Evolutionary conservation across 2,329 filamentous ascomycete genomes (phyloP), one percentile per base, ranked within the genome.

Genomic region (Talaromyces sp.): DNA sequence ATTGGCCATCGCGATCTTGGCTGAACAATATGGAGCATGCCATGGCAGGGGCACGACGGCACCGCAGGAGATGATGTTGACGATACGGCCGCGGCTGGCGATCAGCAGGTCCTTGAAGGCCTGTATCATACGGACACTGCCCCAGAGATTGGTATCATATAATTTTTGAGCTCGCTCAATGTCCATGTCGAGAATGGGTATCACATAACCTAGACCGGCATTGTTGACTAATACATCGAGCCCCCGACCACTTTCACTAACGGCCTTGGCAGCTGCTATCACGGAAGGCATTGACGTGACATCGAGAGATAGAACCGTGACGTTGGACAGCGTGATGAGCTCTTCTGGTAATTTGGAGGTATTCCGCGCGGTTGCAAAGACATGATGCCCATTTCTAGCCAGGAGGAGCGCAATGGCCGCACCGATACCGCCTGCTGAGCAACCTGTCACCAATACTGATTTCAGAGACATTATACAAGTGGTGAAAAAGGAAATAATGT

Each of bases 11-110:
- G 63, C 63, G 9, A 56, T 35, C 41, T 65, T 65, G 11, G 63
- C 50, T 8, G 63, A 54, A 10, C 19, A 61, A 33, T 65, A 65
- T 22, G 58, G 24, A 35, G 57, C 63, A 39, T 54, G 63, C 48
- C 58, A 48, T 76, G 27, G 75, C 72, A 66, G 78, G 72, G 70
- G 79, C 77, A 37, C 78, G 72, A 50, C 50, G 2, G 60, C 62
- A 19, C 63, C 63, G 8, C 45, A 39, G 13, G 63, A 61, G 9
- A 52, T 58, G 22, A 61, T 56, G 31, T 65, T 65, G n/a, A 57
- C 58, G 35, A 65, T 60, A 11, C 58, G 41, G 16, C 63, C 58
- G 31, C 22, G 57, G 19, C 50, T 39, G 7, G 58, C 58, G 48
- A 61, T 45, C 2, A 65, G 41, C 27, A 65, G 31, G 16, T 60